These are phyloP conservation scores for Groenewaldozyma auringiensis DNA, from an alignment of 1,139 yeast species.

Conservation along the genomic window DNA sequence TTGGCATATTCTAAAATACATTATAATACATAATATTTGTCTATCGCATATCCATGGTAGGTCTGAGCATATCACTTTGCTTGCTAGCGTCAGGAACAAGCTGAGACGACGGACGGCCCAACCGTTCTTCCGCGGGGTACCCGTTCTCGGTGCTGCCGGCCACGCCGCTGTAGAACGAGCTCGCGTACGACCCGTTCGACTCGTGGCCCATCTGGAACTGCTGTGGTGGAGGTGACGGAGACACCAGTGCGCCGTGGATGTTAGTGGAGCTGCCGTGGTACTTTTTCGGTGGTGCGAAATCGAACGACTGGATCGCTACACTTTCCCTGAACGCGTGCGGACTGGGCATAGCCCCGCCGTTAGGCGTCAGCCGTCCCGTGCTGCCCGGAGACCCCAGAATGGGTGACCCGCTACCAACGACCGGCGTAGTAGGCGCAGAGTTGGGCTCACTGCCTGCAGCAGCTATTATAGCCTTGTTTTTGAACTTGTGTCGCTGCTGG, in stretches of 20 bases:
- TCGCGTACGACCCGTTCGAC: not conserved
- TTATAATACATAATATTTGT: too few relatives aligned
- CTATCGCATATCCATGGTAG: slow-evolving; percentile 26
- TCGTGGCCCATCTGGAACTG: slow-evolving; percentile 5
- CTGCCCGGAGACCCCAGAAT: not conserved
- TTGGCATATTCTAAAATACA: too few relatives aligned
- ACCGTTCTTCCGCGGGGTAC: not conserved
- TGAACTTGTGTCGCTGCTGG: slow-evolving; percentile 18
- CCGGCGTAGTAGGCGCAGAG: not conserved
- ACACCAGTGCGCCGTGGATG: not conserved
- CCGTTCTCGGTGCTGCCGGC: not conserved
- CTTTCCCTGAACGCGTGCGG: slow-evolving; percentile 28
- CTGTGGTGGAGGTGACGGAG: slow-evolving; percentile 1
- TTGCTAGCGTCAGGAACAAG: slow-evolving; percentile 22
- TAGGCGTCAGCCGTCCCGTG: slow-evolving; percentile 7
- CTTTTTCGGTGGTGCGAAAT: slow-evolving; percentile 29
- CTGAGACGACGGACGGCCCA: slow-evolving; percentile 15
- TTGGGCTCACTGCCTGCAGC: slow-evolving; percentile 2
- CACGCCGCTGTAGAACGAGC: not conserved
- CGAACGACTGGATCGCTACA: slow-evolving; percentile 25
- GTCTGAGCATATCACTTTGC: slow-evolving; percentile 22
- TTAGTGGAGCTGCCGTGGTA: slow-evolving; percentile 10
- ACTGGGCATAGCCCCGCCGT: slow-evolving; percentile 23
- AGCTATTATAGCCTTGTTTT: slow-evolving; percentile 14
- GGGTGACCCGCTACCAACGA: not conserved